phyloP scores from a whole-genome alignment of 208 protist genomes.

The Blastocrithidia nonstop region DNA sequence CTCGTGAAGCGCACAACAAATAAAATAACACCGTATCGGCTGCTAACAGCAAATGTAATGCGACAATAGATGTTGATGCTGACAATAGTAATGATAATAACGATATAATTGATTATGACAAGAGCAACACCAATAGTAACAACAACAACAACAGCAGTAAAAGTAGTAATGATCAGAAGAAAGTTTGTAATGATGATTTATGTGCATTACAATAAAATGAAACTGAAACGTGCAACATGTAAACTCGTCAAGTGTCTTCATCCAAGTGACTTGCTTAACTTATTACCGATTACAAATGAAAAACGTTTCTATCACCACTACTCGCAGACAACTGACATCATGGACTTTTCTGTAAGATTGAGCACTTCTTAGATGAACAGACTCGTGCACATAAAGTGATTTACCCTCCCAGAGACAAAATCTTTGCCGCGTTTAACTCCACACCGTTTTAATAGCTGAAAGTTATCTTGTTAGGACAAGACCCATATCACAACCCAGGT shows the following conservation, averaged over 20 bases:
- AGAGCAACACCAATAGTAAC: not conserved
- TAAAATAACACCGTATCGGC: no score
- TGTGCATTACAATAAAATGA: no score
- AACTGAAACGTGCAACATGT: no score
- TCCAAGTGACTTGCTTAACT: conserved; percentile 22
- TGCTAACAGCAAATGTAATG: conserved; percentile 1
- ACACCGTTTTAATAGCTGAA: conserved; percentile 82
- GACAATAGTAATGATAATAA: no score
- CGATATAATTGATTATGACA: no score
- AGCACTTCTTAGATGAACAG: conserved; percentile 51
- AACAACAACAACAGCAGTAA: not conserved
- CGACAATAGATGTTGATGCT: not conserved
- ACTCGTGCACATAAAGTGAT: conserved; percentile 22
- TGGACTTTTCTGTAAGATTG: conserved; percentile 40
- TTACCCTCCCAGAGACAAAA: conserved; percentile 54
- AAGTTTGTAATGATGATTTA: no score
- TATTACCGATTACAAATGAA: conserved; percentile 31
- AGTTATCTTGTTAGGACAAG: conserved; percentile 94
- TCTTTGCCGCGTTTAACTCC: conserved; percentile 87
- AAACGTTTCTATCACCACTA: conserved; percentile 37
- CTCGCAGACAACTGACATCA: conserved; percentile 13
- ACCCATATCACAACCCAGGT: conserved; percentile 88
- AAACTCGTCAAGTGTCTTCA: not conserved
- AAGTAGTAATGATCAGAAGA: not conserved
- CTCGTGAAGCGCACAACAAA: no score